Base-by-base conservation (phyloP, 164 flowering plant genomes). In the Magnolia officinalis region DNA sequence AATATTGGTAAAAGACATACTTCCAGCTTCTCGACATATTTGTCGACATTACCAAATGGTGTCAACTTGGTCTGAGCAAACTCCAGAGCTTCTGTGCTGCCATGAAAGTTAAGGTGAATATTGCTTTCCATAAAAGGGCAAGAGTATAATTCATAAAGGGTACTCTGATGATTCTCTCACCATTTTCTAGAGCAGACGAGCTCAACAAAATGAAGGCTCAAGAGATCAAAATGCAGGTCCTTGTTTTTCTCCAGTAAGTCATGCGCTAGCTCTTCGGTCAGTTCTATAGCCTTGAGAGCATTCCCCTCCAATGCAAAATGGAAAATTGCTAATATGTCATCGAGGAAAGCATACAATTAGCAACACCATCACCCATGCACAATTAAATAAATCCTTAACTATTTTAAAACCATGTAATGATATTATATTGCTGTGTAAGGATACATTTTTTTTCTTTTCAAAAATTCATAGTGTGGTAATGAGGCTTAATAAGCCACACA, bases 71-170 rank as follows among this genome's bases (percentile, higher is more conserved):
- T 79, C 78, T 88, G 92, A 74, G 98, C 99, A 84, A 94, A 96
- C 78, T 90, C 94, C 80, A 94, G 76, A 76, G 99, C 98, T 86
- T 96, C 98, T 82, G 90, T 81, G 87, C 99, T 96, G 98, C 84
- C 90, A 90, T 45, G 65, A 59, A 74, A 52, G 75, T 63, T 24
- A 1, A 58, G 14, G 31, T 52, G 72, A 79, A 83, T 13, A 26
- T 52, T 50, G 52, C 61, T 29, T 65, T 81, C 65, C 45, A 64
- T 68, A 51, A 55, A 18, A 72, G 37, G 72, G 19, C 2, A 6
- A 24, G 18, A 0, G 61, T 16, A 26, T 26, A 72, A 26, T 2
- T 73, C 72, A 63, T 52, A 2, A 16, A 70, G 21, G 23, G 24
- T 13, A 51, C 63, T n/a, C 26, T 16, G 52, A 68, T 19, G n/a